Conservation (phyloP, 163 green algal species). For the Scenedesmus sp. region DNA sequence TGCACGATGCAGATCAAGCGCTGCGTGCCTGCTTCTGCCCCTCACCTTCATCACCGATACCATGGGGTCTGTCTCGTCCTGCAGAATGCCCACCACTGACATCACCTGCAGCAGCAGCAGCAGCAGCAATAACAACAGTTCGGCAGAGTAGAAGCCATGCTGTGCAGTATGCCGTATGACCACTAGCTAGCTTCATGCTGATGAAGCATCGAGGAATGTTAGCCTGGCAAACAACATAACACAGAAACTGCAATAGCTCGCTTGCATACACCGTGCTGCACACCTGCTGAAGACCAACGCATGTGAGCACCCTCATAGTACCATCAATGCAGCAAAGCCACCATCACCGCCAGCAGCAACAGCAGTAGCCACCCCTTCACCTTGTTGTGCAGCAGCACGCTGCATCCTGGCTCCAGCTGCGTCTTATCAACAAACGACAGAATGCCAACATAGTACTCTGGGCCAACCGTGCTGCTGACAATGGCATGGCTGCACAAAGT, state of each 20-base stretch:
- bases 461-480: constrained; percentile 93
- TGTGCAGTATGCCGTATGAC: no score
- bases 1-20: background rate
- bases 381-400: constrained; percentile 99
- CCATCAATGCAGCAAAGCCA: background rate
- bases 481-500: constrained; percentile 93
- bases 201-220: no score
- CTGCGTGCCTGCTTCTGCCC: background rate
- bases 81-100: constrained; percentile 97
- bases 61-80: constrained; percentile 98
- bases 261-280: no score
- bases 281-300: no score
- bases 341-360: background rate
- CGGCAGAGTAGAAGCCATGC: background rate
- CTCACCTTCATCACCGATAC: constrained; percentile 85
- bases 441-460: constrained; percentile 99
- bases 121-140: background rate
- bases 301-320: background rate
- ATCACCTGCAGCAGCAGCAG: constrained; percentile 77
- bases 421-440: constrained; percentile 99
- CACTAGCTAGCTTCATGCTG: no score
- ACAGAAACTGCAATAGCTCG: no score
- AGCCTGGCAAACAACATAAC: no score
- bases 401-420: constrained; percentile 98
- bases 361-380: constrained; percentile 57